Evolutionary conservation across 2,329 filamentous ascomycete genomes (phyloP).

Genomic region (Fusarium domesticum): DNA sequence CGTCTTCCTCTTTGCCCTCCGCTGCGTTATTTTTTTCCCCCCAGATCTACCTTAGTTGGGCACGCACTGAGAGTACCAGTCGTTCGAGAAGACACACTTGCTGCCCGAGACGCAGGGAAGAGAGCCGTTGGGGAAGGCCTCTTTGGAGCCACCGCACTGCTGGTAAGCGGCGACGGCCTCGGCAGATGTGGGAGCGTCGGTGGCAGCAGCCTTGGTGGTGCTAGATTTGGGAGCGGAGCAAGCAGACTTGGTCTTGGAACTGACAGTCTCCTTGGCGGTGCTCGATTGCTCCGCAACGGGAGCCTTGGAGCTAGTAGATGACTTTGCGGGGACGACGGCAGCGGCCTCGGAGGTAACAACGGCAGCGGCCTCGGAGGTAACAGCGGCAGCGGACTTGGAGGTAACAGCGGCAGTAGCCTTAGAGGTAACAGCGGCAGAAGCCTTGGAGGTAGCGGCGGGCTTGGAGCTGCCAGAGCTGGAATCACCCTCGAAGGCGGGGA

Average conservation of each 20-base stretch:
- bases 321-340: neutral
- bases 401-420: constrained; percentile 4
- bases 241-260: constrained; percentile 11
- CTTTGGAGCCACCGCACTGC: constrained; percentile 25
- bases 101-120: constrained; percentile 21
- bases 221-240: constrained; percentile 13
- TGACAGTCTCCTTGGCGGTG: constrained; percentile 12
- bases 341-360: neutral
- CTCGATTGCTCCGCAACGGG: constrained; percentile 4
- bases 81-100: constrained; percentile 25
- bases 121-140: constrained; percentile 20
- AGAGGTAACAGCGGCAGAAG: neutral
- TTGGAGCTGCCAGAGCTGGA: constrained; percentile 8
- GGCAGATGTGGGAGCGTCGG: constrained; percentile 5
- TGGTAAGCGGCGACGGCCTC: constrained; percentile 14
- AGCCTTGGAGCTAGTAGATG: constrained; percentile 3
- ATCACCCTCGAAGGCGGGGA: constrained; percentile 24
- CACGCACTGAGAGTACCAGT: constrained; percentile 26
- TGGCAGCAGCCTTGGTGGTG: neutral
- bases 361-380: constrained; percentile 5
- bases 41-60: constrained; percentile 20
- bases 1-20: neutral
- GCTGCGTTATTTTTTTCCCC: no score
- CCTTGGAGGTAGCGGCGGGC: constrained; percentile 2
- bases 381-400: neutral